Evolutionary conservation across 2,329 filamentous ascomycete genomes (phyloP).

Genomic region (Cylindrodendrum hubeiense): DNA sequence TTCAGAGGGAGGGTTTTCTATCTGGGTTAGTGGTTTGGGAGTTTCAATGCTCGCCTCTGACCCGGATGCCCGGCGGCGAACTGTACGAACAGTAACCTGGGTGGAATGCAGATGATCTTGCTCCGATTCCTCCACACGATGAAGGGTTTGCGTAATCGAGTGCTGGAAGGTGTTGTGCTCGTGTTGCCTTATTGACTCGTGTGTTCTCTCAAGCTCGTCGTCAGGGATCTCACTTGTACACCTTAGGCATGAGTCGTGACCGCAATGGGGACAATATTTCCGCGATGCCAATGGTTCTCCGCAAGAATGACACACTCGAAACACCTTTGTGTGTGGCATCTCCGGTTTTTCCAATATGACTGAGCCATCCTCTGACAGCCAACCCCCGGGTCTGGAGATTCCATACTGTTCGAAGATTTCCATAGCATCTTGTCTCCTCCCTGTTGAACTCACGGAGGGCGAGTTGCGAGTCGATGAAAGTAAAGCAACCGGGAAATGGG

Average conservation of each 20-base stretch:
- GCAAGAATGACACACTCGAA: constrained; percentile 64
- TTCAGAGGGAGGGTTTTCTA: constrained; percentile 20
- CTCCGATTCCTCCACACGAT: neutral
- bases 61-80: constrained; percentile 18
- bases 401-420: constrained; percentile 62
- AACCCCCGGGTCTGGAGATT: constrained; percentile 59
- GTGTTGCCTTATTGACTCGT: constrained; percentile 12
- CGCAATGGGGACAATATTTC: constrained; percentile 60
- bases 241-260: constrained; percentile 62
- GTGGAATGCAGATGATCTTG: constrained; percentile 15
- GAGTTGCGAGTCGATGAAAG: constrained; percentile 31
- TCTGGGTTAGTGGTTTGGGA: constrained; percentile 16
- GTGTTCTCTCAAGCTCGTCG: constrained; percentile 18
- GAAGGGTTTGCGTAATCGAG: constrained; percentile 8
- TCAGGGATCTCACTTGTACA: constrained; percentile 55
- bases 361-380: constrained; percentile 57
- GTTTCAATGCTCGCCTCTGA: constrained; percentile 29
- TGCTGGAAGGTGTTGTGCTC: constrained; percentile 15
- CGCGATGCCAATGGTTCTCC: constrained; percentile 54
- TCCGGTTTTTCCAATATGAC: constrained; percentile 25
- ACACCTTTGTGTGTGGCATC: constrained; percentile 39
- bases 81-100: constrained; percentile 8
- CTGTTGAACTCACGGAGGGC: constrained; percentile 49
- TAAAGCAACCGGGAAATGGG: constrained; percentile 2
- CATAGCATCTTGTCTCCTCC: constrained; percentile 57